Evolutionary conservation across 495 filamentous ascomycete genomes (phyloP).

Genomic region (Penicillium bialowiezense): DNA sequence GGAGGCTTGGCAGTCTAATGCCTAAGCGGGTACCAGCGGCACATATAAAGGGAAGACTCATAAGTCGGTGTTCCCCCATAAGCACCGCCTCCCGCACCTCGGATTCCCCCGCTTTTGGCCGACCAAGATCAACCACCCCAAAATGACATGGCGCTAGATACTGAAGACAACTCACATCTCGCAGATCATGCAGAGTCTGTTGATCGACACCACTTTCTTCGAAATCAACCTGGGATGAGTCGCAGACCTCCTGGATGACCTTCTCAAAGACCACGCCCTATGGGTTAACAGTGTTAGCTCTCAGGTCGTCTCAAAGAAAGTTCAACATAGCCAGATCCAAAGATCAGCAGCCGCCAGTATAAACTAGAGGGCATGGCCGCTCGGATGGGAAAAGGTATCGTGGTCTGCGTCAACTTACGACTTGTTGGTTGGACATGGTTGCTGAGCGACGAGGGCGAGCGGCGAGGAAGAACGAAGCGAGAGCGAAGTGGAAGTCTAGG

Average conservation of each 20-base stretch:
- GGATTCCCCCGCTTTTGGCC: conserved; percentile 33
- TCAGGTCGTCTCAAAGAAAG: background rate
- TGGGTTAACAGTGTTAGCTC: conserved; percentile 34
- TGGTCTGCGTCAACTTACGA: conserved; percentile 52
- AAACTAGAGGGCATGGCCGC: background rate
- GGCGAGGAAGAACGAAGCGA: background rate
- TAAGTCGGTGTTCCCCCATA: conserved; percentile 39
- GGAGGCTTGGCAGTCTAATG: conserved; percentile 29
- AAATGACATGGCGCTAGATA: conserved; percentile 12
- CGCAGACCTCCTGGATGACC: conserved; percentile 90
- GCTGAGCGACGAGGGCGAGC: conserved; percentile 1
- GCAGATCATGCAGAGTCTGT: conserved; percentile 77
- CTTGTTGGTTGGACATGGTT: conserved; percentile 61
- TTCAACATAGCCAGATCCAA: background rate
- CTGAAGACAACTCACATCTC: conserved; percentile 59
- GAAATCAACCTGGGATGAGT: conserved; percentile 86
- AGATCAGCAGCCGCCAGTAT: background rate
- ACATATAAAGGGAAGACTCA: conserved; percentile 44
- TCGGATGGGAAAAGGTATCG: too few species aligned
- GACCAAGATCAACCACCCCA: conserved; percentile 13
- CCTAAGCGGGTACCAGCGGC: conserved; percentile 35
- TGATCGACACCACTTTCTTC: conserved; percentile 93
- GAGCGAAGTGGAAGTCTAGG: background rate
- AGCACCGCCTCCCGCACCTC: conserved; percentile 40
- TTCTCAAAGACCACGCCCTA: conserved; percentile 80